phyloP scores from a whole-genome alignment of 2,329 filamentous ascomycete genomes.

The Epichloe hybrida region DNA sequence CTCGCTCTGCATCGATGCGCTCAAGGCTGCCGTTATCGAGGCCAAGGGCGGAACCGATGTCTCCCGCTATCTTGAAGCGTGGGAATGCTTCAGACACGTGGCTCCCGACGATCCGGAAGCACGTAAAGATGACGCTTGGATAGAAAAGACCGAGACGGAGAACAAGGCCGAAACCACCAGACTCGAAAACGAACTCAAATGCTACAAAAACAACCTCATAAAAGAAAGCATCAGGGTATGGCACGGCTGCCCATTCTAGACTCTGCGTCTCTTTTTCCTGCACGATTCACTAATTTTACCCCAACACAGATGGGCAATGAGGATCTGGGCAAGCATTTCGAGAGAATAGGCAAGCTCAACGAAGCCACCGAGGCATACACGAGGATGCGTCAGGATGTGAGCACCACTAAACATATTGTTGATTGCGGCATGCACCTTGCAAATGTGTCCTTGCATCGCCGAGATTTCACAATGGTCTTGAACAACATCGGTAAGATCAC shows the following conservation, averaged over 20 bases:
- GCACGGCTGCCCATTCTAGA: not conserved
- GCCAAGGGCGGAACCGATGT: constrained; percentile 67
- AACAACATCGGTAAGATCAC: constrained; percentile 49
- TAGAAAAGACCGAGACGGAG: constrained; percentile 49
- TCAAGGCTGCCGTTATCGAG: constrained; percentile 63
- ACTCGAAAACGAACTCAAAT: constrained; percentile 75
- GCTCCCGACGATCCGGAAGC: constrained; percentile 57
- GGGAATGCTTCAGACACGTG: constrained; percentile 48
- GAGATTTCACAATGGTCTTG: constrained; percentile 61
- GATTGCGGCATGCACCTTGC: constrained; percentile 73
- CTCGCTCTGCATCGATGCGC: constrained; percentile 62
- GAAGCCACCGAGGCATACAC: constrained; percentile 65
- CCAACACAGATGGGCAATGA: constrained; percentile 73
- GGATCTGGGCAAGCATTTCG: constrained; percentile 74
- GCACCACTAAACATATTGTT: constrained; percentile 66
- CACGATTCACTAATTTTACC: not conserved
- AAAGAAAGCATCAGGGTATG: constrained; percentile 86
- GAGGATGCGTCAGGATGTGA: constrained; percentile 85
- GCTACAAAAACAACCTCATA: constrained; percentile 92
- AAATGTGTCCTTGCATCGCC: constrained; percentile 59
- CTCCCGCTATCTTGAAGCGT: constrained; percentile 53
- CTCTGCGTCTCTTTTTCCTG: not conserved
- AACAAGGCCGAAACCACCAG: constrained; percentile 59
- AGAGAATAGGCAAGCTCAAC: constrained; percentile 60
- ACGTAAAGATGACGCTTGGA: constrained; percentile 57